Conservation (phyloP, 257 asterid genomes). For the Scutellaria baicalensis region DNA sequence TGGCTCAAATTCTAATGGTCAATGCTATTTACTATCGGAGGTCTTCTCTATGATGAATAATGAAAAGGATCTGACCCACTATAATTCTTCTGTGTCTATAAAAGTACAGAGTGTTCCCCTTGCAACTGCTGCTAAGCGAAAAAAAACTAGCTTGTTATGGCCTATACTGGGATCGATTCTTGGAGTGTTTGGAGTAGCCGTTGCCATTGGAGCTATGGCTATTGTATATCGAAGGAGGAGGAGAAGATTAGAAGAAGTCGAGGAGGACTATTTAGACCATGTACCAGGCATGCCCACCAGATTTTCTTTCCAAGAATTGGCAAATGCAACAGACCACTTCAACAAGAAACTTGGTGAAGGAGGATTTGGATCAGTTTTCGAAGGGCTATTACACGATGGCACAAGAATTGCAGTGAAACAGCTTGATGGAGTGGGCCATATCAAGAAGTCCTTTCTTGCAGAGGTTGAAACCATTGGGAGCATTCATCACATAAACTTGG, state of each 20-base stretch:
- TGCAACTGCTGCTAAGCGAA: background rate
- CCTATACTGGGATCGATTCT: slow-evolving; percentile 14
- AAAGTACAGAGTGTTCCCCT: background rate
- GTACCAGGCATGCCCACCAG: slow-evolving; percentile 31
- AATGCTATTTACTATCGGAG: slow-evolving; percentile 34
- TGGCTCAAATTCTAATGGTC: slow-evolving; percentile 11
- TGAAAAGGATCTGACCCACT: slow-evolving; percentile 8
- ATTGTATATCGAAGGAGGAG: background rate
- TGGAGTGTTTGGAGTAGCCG: background rate
- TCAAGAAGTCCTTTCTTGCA: slow-evolving; percentile 26
- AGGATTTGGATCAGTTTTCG: slow-evolving; percentile 27
- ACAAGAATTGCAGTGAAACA: slow-evolving; percentile 20
- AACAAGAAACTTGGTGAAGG: slow-evolving; percentile 20
- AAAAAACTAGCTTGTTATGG: background rate
- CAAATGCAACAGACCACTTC: slow-evolving; percentile 12
- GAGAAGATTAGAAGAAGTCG: slow-evolving; percentile 4
- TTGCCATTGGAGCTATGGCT: background rate
- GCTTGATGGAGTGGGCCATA: slow-evolving; percentile 18
- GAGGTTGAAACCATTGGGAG: slow-evolving; percentile 26
- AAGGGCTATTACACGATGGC: slow-evolving; percentile 16
- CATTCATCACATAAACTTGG: slow-evolving; percentile 30
- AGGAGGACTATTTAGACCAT: slow-evolving; percentile 21
- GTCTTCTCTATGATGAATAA: slow-evolving; percentile 27
- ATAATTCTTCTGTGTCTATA: slow-evolving; percentile 3
- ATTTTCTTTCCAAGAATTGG: slow-evolving; percentile 19